Base-by-base conservation (phyloP, 805 yeast species). In the Metschnikowia kunwiensis region DNA sequence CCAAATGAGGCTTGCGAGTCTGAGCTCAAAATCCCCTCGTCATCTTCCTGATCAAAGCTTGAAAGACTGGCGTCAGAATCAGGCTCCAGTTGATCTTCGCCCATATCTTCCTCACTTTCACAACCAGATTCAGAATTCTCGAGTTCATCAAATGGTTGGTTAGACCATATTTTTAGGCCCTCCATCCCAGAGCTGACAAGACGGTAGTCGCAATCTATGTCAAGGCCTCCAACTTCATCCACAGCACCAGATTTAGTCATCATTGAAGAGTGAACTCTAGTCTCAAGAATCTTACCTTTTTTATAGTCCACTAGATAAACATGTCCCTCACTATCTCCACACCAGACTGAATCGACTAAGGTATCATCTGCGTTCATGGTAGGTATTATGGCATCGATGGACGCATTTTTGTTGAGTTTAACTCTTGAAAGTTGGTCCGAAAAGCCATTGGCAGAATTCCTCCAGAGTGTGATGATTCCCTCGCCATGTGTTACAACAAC, bases 391-490 rank as follows among this genome's bases (percentile, higher is more conserved):
- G 84, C 72, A 53, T 88, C 96, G 12, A 88, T 74, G 13, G 91
- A 81, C 23, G 82, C 85, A 29, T 74, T 83, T 38, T 74, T 77
- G 25, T 77, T 68, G 7, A 89, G 69, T 44, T 78, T 78, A 13
- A 91, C 75, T 40, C 97, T 67, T 9, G 84, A 74, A 31, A 87
- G 68, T 61, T 91, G 97, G 58, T 91, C 97, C 40, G 65, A 70
- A 43, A 79, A 72, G 27, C 74, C 74, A 53, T 86, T 86, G 53
- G 75, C 75, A 20, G 75, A 69, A 18, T 82, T 79, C 49, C 77
- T 78, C 98, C 98, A 91, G 10, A 84, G 67, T 0, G 97, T 87
- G 5, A 87, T 70, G 10, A 86, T 75, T 3, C 97, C 97, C 53
- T 83, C 93, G 11, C 95, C 87, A 82, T 87, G 88, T 29, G 96